Percentiles rank a stretch among this genome's conserved stretches.
These are phyloP conservation scores for Macrolepiota albuminosa DNA, from an alignment of 768 basidiomycete genomes.

Conservation along the genomic window DNA sequence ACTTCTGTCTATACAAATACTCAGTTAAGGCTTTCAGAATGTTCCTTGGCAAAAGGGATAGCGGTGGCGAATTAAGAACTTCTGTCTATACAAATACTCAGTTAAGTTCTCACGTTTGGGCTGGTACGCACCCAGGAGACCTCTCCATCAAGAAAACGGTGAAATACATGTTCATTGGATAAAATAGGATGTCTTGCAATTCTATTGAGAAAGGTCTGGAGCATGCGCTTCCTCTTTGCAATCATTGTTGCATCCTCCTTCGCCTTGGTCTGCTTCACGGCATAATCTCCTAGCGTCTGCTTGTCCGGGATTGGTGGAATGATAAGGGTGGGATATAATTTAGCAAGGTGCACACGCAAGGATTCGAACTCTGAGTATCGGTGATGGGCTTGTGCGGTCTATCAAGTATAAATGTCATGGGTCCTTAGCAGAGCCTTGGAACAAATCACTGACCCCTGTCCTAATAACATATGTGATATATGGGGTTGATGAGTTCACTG, in stretches of 20 bases:
- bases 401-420: constrained; percentile 4
- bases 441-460: constrained; percentile 58
- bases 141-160: constrained; percentile 92
- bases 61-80: constrained; percentile 87
- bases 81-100: constrained; percentile 54
- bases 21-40: constrained; percentile 65
- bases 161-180: constrained; percentile 94
- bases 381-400: constrained; percentile 82
- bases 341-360: constrained; percentile 74
- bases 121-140: constrained; percentile 80
- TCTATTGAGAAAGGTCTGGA: constrained; percentile 93
- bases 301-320: constrained; percentile 98
- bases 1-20: constrained; percentile 68
- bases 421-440: constrained; percentile 4
- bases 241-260: constrained; percentile 95
- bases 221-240: constrained; percentile 86
- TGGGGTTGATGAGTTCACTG: constrained; percentile 77
- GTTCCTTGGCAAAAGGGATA: constrained; percentile 92
- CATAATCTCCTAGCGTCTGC: constrained; percentile 93
- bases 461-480: constrained; percentile 95
- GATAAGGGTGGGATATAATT: constrained; percentile 92
- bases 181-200: constrained; percentile 89
- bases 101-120: not conserved
- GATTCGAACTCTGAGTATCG: constrained; percentile 99
- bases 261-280: constrained; percentile 93